These are phyloP conservation scores for Phoenix roebelenii DNA, from an alignment of 176 grass and related monocot species.

Conservation along the genomic window DNA sequence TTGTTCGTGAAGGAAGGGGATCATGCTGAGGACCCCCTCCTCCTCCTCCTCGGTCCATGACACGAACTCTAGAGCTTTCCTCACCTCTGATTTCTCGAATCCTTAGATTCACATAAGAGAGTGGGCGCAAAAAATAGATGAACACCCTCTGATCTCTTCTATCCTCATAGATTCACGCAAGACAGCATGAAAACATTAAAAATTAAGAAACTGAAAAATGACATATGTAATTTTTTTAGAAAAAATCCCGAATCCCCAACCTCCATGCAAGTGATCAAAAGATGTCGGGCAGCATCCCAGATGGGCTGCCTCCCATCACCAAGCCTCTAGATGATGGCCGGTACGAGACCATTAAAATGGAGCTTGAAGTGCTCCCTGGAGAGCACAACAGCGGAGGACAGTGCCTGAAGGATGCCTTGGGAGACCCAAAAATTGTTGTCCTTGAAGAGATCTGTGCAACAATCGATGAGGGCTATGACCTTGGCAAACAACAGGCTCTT, in stretches of 20 bases:
- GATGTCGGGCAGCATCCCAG: constrained; percentile 54
- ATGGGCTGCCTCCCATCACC: constrained; percentile 86
- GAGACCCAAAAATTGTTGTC: constrained; percentile 73
- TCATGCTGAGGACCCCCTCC: no score
- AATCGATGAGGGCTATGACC: constrained; percentile 51
- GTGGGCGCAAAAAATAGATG: no score
- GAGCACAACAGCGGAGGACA: constrained; percentile 67
- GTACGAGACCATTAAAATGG: constrained; percentile 70
- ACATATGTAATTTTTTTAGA: no score
- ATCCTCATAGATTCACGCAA: no score
- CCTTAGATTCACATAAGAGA: no score
- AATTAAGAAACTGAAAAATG: no score
- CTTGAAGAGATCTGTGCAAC: constrained; percentile 58
- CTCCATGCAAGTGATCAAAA: constrained; percentile 85
- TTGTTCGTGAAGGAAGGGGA: no score
- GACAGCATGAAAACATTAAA: no score
- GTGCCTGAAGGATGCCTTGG: constrained; percentile 67
- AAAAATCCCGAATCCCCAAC: constrained; percentile 17
- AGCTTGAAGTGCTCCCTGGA: constrained; percentile 83
- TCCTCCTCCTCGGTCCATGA: no score
- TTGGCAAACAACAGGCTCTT: constrained; percentile 39
- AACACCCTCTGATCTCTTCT: no score
- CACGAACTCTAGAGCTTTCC: no score
- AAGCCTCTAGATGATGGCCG: constrained; percentile 53
- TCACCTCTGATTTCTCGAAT: no score